Evolutionary conservation across 768 basidiomycete genomes (phyloP), one percentile per base, ranked within the genome.

Genomic region (Phlebiopsis gigantea): DNA sequence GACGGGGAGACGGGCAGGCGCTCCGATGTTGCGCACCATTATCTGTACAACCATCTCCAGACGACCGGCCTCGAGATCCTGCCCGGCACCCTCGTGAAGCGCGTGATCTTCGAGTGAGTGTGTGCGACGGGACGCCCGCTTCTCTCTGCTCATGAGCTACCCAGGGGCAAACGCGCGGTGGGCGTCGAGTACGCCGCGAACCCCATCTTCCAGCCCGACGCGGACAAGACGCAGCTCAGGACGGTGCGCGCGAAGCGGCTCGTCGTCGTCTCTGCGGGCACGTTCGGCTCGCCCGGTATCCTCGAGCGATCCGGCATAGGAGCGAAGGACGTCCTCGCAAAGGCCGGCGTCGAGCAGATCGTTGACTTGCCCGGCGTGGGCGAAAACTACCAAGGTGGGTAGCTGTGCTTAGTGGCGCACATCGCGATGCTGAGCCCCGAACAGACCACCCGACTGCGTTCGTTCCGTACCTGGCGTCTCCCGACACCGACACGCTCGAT

Each of bases 301-400:
- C 73, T 87, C 12, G 80, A 85, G 62, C 73, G 83, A 2, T 83
- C 76, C 2, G 78, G 78, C 0, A 73, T 80, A 4, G 78, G 78
- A 0, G 59, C 67, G 4, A 61, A 61, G 50, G 64, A 58, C 0
- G 28, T 74, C 0, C 68, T 80, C 0, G 58, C 65, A 29, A 44
- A 63, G n/a, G 62, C 64, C 3, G 69, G 68, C 0, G 61, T 80
- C 29, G 17, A 63, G 10, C 65, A 68, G 1, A 19, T 72, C 5
- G 68, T 76, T 1, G 69, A 79, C 46, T 62, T 78, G 5, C 71
- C 72, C 12, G 75, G 77, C 0, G 77, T 79, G 1, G 78, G 78
- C 9, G 72, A 74, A 58, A 72, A 75, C 53, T 77, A 71, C 30
- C 71, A 72, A 57, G 74, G 74, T 72, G 25, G 4, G 52, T 26